phyloP scores from a whole-genome alignment of 164 flowering plant species.

The Protea cynaroides region DNA sequence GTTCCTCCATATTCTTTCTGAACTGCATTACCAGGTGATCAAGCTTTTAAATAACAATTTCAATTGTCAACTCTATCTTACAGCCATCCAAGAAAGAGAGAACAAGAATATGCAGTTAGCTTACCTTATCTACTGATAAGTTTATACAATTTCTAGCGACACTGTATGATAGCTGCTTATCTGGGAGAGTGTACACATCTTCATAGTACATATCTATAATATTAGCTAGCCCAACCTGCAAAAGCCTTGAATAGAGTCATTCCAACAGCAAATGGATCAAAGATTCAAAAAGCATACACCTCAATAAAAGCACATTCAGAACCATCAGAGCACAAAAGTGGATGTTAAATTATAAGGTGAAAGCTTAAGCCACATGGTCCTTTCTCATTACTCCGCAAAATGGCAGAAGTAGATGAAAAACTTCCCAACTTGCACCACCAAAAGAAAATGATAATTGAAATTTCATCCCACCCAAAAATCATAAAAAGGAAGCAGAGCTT shows the following conservation, averaged over 20 bases:
- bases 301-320: background rate
- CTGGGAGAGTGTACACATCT: slow-evolving; percentile 63
- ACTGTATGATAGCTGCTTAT: slow-evolving; percentile 43
- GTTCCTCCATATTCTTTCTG: too few species aligned
- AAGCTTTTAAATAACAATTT: background rate
- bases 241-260: slow-evolving; percentile 15
- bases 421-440: too few species aligned
- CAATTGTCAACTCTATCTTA: background rate
- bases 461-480: too few species aligned
- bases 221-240: slow-evolving; percentile 76
- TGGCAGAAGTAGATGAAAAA: background rate
- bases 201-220: slow-evolving; percentile 83
- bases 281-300: background rate
- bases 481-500: too few species aligned
- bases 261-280: slow-evolving; percentile 3
- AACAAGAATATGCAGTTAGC: background rate
- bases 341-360: background rate
- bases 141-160: slow-evolving; percentile 27
- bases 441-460: too few species aligned
- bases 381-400: background rate
- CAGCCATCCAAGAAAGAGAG: background rate
- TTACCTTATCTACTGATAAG: slow-evolving; percentile 60
- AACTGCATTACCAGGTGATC: background rate
- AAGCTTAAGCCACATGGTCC: background rate
- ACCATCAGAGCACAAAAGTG: background rate